phyloP scores from a whole-genome alignment of 495 filamentous ascomycete genomes.

The Aspergillus bridgeri region DNA sequence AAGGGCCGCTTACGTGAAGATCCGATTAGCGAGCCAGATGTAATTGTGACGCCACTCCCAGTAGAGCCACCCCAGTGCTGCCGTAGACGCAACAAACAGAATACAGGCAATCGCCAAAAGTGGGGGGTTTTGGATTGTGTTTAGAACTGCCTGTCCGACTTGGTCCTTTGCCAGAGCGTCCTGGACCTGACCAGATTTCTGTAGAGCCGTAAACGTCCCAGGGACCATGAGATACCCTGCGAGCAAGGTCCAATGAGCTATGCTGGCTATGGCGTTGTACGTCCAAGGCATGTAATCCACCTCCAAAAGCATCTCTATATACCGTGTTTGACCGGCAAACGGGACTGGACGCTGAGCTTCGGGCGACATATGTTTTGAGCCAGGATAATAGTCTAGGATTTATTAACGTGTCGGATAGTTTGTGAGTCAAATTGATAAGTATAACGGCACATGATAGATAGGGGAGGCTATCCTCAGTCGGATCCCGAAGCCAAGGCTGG shows the following conservation, averaged over 20 bases:
- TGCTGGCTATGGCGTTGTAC: constrained; percentile 29
- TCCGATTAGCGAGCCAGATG: constrained; percentile 27
- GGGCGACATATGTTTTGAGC: no score
- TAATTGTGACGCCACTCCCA: constrained; percentile 23
- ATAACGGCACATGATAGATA: no score
- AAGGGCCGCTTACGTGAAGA: constrained; percentile 21
- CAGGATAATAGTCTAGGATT: no score
- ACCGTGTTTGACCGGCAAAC: constrained; percentile 11
- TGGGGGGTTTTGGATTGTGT: constrained; percentile 22
- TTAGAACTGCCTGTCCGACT: constrained; percentile 15
- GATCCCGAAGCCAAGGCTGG: no score
- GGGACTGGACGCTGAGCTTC: no score
- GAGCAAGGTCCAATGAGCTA: constrained; percentile 32
- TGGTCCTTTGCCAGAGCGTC: constrained; percentile 7
- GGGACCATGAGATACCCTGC: constrained; percentile 36
- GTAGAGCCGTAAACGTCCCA: constrained; percentile 31
- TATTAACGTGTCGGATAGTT: no score
- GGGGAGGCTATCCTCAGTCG: background rate
- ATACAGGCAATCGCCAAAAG: constrained; percentile 22
- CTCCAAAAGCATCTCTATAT: constrained; percentile 30
- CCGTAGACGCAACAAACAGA: constrained; percentile 13
- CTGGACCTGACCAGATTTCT: constrained; percentile 20
- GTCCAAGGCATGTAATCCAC: constrained; percentile 17
- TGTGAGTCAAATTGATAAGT: no score
- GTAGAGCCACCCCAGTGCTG: constrained; percentile 19